Conservation (phyloP, 2,329 filamentous ascomycete species). For the Rhinocladiella similis region DNA sequence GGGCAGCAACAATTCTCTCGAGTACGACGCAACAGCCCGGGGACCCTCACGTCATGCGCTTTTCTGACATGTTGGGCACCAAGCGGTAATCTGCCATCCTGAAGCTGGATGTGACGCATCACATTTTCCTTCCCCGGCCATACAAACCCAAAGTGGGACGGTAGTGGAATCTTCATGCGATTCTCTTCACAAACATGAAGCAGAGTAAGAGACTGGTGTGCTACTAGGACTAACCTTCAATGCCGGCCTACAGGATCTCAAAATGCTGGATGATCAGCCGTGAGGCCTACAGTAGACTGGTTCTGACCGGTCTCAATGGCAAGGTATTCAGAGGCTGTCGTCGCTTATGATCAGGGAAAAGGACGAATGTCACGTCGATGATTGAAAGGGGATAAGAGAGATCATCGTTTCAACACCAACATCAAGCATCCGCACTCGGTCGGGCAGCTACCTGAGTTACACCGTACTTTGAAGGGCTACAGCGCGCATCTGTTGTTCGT, state of each 20-base stretch:
- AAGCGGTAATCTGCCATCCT: not conserved
- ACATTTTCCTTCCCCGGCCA: conserved; percentile 1
- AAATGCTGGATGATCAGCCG: not conserved
- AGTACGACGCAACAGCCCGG: not conserved
- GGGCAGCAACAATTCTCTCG: conserved; percentile 6
- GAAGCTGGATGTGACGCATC: conserved; percentile 17
- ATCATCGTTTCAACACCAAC: not conserved
- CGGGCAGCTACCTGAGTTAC: not conserved
- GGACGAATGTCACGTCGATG: not conserved
- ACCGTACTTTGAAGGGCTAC: not conserved
- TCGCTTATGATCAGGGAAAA: not conserved
- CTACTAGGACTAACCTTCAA: too few relatives aligned
- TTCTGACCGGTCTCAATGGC: not conserved
- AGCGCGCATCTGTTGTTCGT: not conserved
- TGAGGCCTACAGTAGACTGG: not conserved
- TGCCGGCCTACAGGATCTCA: too few relatives aligned
- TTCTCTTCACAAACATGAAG: not conserved
- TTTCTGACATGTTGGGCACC: conserved; percentile 2
- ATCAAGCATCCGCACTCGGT: not conserved
- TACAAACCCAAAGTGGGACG: not conserved
- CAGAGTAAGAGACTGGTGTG: not conserved
- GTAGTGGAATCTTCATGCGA: too few relatives aligned
- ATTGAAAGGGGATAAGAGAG: not conserved
- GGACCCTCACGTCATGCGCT: conserved; percentile 5
- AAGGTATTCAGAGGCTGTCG: not conserved